Evolutionary conservation across 257 asterid genomes (phyloP).

Genomic region (Solanum commersonii): DNA sequence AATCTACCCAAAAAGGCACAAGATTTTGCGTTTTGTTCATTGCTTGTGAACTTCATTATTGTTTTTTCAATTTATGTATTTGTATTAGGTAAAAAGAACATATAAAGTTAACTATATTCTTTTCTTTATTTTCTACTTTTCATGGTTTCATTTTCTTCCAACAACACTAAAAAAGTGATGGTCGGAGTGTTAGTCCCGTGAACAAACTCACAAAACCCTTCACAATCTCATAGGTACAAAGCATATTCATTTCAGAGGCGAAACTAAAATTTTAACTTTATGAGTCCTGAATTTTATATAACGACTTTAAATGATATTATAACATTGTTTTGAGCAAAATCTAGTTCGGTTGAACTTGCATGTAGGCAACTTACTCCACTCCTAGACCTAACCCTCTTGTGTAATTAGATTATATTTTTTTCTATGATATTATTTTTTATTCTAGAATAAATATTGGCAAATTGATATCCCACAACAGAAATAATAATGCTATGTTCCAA

Average conservation of each 20-base stretch:
- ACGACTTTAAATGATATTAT: no score
- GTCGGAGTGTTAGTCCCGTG: background rate
- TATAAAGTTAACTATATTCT: background rate
- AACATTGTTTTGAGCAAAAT: background rate
- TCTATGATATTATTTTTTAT: background rate
- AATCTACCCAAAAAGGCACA: background rate
- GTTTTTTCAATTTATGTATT: background rate
- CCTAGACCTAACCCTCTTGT: background rate
- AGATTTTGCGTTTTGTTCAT: slow-evolving; percentile 15
- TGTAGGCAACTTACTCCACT: rapidly evolving
- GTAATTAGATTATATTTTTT: background rate
- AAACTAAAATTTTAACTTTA: no score
- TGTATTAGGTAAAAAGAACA: background rate
- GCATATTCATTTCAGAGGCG: background rate
- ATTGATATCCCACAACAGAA: background rate
- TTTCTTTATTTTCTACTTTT: background rate
- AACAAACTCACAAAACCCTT: background rate
- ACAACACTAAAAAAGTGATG: background rate
- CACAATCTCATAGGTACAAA: background rate
- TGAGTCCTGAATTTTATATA: no score
- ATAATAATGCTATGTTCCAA: background rate
- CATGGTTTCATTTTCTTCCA: slow-evolving; percentile 1
- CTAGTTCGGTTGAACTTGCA: background rate
- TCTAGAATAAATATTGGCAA: background rate
- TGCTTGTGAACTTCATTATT: slow-evolving; percentile 10